Base-by-base conservation (phyloP, 2,329 filamentous ascomycete genomes). In the Botryotinia narcissicola region DNA sequence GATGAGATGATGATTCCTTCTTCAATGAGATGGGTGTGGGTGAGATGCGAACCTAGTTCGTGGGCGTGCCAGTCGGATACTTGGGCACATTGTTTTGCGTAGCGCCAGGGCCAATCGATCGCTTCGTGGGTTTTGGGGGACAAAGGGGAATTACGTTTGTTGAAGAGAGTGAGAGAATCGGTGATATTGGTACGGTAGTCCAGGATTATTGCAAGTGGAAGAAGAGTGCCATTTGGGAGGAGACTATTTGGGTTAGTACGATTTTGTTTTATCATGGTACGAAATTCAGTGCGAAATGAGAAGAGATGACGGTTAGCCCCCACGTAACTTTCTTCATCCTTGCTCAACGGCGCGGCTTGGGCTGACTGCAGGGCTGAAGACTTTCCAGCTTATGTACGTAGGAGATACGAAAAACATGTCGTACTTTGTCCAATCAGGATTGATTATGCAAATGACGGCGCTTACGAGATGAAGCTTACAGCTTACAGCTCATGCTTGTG, bases 41-140 rank as follows among this genome's bases (percentile, higher is more conserved):
- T 82, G 9, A 87, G 81, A 73, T 87, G 86, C 3, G 86, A 82
- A 6, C 79, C 80, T 25, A 86, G 74, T 77, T 87, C 85, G 74
- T 87, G 86, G 7, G 83, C 81, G 70, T 82, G 78, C 85, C 85
- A 87, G 78, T 87, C 86, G 1, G 83, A 81, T 1, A 82, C 81
- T 73, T 86, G 85, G 2, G 82, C 83, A 64, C 84, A 86, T 0
- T 83, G 86, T 78, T 87, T 87, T 32, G 86, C 86, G 76, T 86
- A 87, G 62, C 86, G 80, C 86, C 86, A 87, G 0, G 85, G 81
- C 84, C 85, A 87, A 79, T 87, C 85, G 3, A 79, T 77, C 70
- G 81, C 82, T 75, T 86, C 83, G 20, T 78, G 75, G 25, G 72
- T 73, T 7, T 74, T 78, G 0, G 79, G 74, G 48, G 82, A 81